phyloP scores from a whole-genome alignment of 148 eudicot species.

The Vaccinium myrtillus region DNA sequence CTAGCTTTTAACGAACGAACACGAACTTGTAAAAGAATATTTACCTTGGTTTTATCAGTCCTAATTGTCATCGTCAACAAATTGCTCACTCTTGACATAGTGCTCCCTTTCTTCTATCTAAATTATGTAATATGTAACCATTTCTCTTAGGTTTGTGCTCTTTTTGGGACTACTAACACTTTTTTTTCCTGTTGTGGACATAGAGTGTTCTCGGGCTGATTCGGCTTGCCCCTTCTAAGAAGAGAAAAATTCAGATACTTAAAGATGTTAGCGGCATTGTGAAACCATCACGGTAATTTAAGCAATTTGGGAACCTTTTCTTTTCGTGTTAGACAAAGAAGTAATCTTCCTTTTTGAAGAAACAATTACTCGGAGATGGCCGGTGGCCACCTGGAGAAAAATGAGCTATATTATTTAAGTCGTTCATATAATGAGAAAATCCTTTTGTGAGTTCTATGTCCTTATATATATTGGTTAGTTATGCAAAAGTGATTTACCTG shows the following conservation, averaged over 20 bases:
- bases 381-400: background rate
- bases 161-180: background rate
- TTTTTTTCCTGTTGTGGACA: background rate
- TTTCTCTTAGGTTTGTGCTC: too few relatives aligned
- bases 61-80: too few relatives aligned
- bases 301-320: background rate
- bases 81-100: too few relatives aligned
- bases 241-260: slow-evolving; percentile 34
- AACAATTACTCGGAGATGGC: background rate
- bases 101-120: too few relatives aligned
- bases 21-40: too few relatives aligned
- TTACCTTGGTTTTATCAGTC: too few relatives aligned
- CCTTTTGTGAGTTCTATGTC: background rate
- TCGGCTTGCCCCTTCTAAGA: slow-evolving; percentile 36
- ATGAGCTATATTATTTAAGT: background rate
- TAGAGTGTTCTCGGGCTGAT: slow-evolving; percentile 32
- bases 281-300: slow-evolving; percentile 36
- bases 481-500: background rate
- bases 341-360: background rate
- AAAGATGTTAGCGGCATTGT: slow-evolving; percentile 39
- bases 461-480: background rate
- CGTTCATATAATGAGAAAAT: background rate
- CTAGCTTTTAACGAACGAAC: too few relatives aligned
- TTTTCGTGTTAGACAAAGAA: background rate
- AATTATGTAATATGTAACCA: too few relatives aligned